Evolutionary conservation across 805 yeast genomes (phyloP), one percentile per base, ranked within the genome.

Genomic region (Priceomyces medius): DNA sequence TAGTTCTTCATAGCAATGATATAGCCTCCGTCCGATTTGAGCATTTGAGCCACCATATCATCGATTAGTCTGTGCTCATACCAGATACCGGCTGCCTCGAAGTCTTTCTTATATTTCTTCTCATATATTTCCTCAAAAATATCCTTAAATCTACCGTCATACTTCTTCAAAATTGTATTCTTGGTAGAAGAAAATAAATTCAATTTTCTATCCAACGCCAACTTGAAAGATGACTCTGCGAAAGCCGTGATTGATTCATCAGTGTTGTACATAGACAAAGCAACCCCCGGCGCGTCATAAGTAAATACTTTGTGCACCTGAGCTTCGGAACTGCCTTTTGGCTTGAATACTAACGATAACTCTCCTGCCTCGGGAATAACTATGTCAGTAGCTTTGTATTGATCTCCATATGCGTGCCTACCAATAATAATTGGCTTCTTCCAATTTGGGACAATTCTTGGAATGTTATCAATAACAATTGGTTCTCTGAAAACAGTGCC

Each of bases 41-140:
- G 73, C 97, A 91, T 90, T 74, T 91, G 97, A 17, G 98, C 98
- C 38, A 91, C 98, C 98, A 91, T 91, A 64, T 91, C 98, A 68
- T 91, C 98, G 53, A 91, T 91, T 54, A 91, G 75, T 56, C 98
- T 81, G 72, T 91, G 98, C 71, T 91, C 97, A 67, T 86, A 90
- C 95, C 95, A 89, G 64, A 90, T 85, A n/a, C 89, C 93, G 33
- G 68, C 65, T 42, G 72, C 73, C 63, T 88, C 96, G 66, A 90
- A 90, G 57, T 80, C 68, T 20, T 65, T 48, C 64, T 82, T 80
- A 74, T 85, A 90, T 53, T 79, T 78, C 35, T 67, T 51, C 40
- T 79, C 95, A 66, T 84, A 91, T 54, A 91, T 69, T 32, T 69
- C 77, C 72, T 88, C 90, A 75, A 91, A 91, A 46, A 86, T 85